Conservation (phyloP, 208 protist genomes). For the Acanthamoeba healyi region DNA sequence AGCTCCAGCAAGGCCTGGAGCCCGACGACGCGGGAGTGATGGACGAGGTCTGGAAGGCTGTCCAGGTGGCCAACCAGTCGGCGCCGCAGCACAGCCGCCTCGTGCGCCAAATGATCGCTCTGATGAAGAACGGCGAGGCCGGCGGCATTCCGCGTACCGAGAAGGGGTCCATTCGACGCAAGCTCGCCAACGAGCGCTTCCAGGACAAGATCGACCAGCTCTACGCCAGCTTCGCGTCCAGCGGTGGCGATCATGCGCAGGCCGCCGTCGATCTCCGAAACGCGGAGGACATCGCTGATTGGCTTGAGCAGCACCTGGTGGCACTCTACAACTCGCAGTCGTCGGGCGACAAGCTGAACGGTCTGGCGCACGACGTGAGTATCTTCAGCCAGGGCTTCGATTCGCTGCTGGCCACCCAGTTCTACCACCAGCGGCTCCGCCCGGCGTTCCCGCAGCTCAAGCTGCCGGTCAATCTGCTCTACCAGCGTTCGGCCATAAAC, state of each 20-base stretch:
- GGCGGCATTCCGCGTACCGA: conserved; percentile 6
- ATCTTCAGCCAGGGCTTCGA: conserved; percentile 45
- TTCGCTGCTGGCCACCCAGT: conserved; percentile 17
- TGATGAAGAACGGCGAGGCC: background rate
- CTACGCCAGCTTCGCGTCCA: background rate
- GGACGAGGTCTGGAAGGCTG: background rate
- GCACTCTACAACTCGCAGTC: background rate
- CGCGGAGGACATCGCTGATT: background rate
- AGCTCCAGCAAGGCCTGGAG: background rate
- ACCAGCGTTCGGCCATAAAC: conserved; percentile 5
- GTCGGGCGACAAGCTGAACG: background rate
- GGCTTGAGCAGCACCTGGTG: background rate
- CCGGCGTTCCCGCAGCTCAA: background rate
- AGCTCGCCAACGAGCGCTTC: background rate
- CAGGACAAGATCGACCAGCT: background rate
- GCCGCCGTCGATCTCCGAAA: background rate
- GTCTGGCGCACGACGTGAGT: background rate
- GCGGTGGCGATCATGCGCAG: background rate
- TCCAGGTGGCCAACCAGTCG: conserved; percentile 4
- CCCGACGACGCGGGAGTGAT: background rate
- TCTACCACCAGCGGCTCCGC: conserved; percentile 7
- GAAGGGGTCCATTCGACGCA: background rate
- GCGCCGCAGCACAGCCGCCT: conserved; percentile 44
- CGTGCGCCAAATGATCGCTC: background rate
- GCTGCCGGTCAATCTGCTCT: conserved; percentile 33